Evolutionary conservation across 2,329 filamentous ascomycete genomes (phyloP).

Genomic region (Exophiala aquamarina): DNA sequence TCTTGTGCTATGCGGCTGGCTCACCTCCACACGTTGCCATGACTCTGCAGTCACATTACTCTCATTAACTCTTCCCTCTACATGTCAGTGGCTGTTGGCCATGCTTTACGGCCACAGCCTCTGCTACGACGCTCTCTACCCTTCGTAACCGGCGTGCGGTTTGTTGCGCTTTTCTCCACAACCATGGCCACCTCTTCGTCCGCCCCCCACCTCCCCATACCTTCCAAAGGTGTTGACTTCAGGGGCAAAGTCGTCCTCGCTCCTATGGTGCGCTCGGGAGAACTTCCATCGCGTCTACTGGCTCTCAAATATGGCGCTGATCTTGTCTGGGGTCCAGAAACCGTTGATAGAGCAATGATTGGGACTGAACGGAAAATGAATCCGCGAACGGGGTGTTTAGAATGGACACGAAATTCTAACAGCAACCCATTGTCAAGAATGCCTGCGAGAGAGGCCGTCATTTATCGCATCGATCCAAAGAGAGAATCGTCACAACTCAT

Average conservation of each 20-base stretch:
- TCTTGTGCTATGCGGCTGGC: no score
- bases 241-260: slow-evolving; percentile 90
- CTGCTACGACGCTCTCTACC: slow-evolving; percentile 24
- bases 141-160: slow-evolving; percentile 15
- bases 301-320: slow-evolving; percentile 95
- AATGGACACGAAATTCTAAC: slow-evolving; percentile 77
- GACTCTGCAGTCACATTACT: slow-evolving; percentile 2
- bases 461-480: slow-evolving; percentile 80
- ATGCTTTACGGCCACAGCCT: slow-evolving; percentile 25
- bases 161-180: neutral
- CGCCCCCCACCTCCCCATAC: slow-evolving; percentile 73
- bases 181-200: slow-evolving; percentile 11
- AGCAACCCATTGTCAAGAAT: slow-evolving; percentile 54
- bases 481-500: slow-evolving; percentile 74
- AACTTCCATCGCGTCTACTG: slow-evolving; percentile 83
- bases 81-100: slow-evolving; percentile 25
- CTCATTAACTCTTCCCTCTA: slow-evolving; percentile 2
- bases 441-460: slow-evolving; percentile 61
- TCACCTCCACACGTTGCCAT: neutral
- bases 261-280: slow-evolving; percentile 97
- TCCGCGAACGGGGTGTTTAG: slow-evolving; percentile 72
- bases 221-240: slow-evolving; percentile 86
- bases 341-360: slow-evolving; percentile 87
- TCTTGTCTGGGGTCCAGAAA: slow-evolving; percentile 96
- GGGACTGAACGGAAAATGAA: slow-evolving; percentile 79